Percentiles rank a stretch among this genome's conserved stretches.
Conservation (phyloP, 306 rosid species). For the Citrullus amarus region DNA sequence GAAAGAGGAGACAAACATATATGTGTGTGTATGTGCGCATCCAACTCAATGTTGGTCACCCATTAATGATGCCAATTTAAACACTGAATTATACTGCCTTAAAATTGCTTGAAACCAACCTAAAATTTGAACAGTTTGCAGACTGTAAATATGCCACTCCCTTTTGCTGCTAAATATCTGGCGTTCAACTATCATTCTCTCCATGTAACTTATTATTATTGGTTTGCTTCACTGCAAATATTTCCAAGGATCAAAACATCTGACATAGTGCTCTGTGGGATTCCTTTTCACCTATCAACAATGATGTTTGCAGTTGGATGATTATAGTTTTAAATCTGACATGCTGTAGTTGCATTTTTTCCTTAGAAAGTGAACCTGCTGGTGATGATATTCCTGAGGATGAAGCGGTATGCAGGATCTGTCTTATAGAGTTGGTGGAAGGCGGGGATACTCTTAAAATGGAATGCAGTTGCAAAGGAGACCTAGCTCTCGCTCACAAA, state of each 20-base stretch:
- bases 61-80: not conserved
- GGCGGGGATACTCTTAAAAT: constrained; percentile 70
- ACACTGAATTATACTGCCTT: not conserved
- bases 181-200: not conserved
- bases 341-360: not conserved
- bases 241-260: not conserved
- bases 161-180: not conserved
- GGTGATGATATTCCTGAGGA: constrained; percentile 91
- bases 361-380: constrained; percentile 43
- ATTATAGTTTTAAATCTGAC: not conserved
- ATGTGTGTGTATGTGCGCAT: not conserved
- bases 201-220: not conserved
- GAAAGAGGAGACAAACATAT: not conserved
- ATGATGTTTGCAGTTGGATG: not conserved
- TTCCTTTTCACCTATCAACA: not conserved
- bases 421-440: constrained; percentile 67
- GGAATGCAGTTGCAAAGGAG: constrained; percentile 98
- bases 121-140: not conserved
- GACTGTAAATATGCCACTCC: not conserved
- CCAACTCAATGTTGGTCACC: not conserved
- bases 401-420: constrained; percentile 92
- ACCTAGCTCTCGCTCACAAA: constrained; percentile 89
- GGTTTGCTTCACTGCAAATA: not conserved
- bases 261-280: not conserved
- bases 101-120: not conserved